Conservation (phyloP, 2,329 filamentous ascomycete genomes). For the Fusarium azukiicola region DNA sequence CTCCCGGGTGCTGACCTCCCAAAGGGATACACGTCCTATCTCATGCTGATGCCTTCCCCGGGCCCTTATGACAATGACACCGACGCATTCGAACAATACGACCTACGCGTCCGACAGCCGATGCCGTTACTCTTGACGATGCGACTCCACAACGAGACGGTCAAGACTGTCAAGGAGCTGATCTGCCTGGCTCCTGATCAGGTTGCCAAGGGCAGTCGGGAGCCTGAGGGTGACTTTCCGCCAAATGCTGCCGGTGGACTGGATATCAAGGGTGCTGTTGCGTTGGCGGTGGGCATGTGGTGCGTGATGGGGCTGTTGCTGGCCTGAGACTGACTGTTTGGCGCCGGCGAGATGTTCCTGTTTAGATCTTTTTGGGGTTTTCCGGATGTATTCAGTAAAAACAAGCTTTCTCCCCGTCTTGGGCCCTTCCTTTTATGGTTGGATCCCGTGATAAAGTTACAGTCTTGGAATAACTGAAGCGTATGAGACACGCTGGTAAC, state of each 20-base stretch:
- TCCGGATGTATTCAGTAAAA: too few relatives aligned
- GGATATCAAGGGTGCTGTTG: neutral
- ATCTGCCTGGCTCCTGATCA: neutral
- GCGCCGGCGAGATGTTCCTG: too few relatives aligned
- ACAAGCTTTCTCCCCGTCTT: too few relatives aligned
- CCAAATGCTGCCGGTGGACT: neutral
- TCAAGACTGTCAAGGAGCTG: neutral
- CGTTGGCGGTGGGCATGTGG: neutral
- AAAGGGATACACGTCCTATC: neutral
- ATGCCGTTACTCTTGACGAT: neutral
- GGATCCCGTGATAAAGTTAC: too few relatives aligned
- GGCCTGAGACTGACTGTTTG: neutral
- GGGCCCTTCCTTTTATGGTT: too few relatives aligned
- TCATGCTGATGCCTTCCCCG: neutral
- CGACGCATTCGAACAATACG: neutral
- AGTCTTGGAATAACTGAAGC: too few relatives aligned
- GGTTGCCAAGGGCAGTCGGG: neutral
- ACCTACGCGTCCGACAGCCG: neutral
- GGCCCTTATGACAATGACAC: neutral
- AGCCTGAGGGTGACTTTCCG: neutral
- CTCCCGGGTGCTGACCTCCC: neutral
- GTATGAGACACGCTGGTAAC: too few relatives aligned
- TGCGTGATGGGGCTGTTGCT: neutral
- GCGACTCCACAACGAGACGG: neutral
- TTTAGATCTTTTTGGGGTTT: too few relatives aligned